phyloP scores from a whole-genome alignment of 495 filamentous ascomycete genomes.

The Daldinia grandis region DNA sequence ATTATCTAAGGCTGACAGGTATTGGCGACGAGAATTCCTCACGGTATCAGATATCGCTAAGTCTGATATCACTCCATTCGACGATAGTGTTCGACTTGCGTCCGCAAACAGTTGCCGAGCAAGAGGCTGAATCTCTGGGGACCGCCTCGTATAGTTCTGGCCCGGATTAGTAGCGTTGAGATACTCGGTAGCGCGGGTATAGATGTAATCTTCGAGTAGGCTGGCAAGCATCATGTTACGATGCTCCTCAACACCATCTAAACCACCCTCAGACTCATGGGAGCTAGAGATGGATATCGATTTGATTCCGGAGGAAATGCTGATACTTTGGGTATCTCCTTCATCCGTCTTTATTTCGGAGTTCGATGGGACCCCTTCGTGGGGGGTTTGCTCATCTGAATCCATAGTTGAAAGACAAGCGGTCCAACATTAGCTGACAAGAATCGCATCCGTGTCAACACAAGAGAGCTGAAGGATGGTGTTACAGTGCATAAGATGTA shows the following conservation, averaged over 20 bases:
- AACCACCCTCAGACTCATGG: constrained; percentile 7
- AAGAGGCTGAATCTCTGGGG: constrained; percentile 37
- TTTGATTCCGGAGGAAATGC: constrained; percentile 19
- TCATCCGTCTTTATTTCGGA: constrained; percentile 11
- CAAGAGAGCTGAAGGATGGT: background rate
- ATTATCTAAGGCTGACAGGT: constrained; percentile 40
- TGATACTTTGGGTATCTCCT: constrained; percentile 29
- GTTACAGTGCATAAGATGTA: background rate
- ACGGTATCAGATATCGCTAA: constrained; percentile 29
- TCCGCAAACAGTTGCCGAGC: constrained; percentile 37
- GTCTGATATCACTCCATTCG: constrained; percentile 38
- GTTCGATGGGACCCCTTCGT: background rate
- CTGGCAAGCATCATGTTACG: constrained; percentile 47
- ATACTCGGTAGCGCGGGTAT: constrained; percentile 42
- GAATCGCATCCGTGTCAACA: background rate
- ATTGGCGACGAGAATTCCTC: constrained; percentile 29
- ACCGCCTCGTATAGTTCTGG: constrained; percentile 41
- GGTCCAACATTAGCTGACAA: background rate
- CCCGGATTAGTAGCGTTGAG: constrained; percentile 40
- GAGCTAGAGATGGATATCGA: constrained; percentile 28
- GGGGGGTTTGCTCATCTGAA: constrained; percentile 2
- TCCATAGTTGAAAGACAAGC: constrained; percentile 10
- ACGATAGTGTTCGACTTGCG: constrained; percentile 34
- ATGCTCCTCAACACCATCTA: constrained; percentile 38
- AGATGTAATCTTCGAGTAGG: constrained; percentile 45